Base-by-base conservation (phyloP, 192 early-diverging fungal species). In the Funneliformis geosporum region DNA sequence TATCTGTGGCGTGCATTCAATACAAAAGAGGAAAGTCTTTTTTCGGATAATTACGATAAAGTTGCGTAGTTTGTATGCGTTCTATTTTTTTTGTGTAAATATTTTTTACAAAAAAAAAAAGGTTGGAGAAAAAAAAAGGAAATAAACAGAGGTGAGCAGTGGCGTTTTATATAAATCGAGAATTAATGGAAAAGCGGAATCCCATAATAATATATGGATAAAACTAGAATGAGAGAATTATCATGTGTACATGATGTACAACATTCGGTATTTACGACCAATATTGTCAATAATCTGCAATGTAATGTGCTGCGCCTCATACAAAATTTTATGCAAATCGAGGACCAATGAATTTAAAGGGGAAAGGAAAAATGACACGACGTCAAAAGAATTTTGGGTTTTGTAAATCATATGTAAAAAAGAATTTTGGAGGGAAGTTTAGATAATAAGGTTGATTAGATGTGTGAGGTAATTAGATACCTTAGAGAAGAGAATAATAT, bases 231-330 rank as follows among this genome's bases (percentile, higher is more conserved):
- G 47, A 50, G 46, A 50, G 11, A 11, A 8, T 28, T 65, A 65
- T 65, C 62, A 65, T 33, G 62, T 65, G 62, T 33, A 33, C 14
- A 11, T 16, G 12, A 33, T 14, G 62, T 14, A 65, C 28, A 65
- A 21, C 28, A 65, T 12, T 14, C 28, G 62, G 62, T 33, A 69
- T 69, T 69, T 38, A 69, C 21, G 5, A 39, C 39, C 28, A 21
- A 69, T 33, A 69, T 69, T 40, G 67, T 69, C 5, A 69, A 65
- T 69, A 69, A 69, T 69, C 67, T 69, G 67, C 67, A 69, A 18
- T 64, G 61, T 69, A 21, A 68, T 21, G 12, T n/a, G 16, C 62
- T 65, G 62, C 62, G 62, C 62, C 62, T 33, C 28, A 65, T 61
- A 21, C 8, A 38, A 46, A 50, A 50, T 18, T 4, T 16, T 14